Base-by-base conservation (phyloP, 345 rosid genomes). In the Acer negundo region DNA sequence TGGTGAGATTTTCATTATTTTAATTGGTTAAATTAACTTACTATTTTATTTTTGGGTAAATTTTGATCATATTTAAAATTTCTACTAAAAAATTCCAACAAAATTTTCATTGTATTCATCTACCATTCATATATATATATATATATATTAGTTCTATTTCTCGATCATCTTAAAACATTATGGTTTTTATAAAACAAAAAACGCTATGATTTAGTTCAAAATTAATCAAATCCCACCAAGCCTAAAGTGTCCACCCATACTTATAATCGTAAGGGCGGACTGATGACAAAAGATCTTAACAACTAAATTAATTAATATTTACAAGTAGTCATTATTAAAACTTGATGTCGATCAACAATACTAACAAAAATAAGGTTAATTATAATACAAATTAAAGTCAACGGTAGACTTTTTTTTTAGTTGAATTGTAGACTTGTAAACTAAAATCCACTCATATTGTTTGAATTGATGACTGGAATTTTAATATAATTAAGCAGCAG, bases 291-390 rank as follows among this genome's bases (percentile, higher is more conserved):
- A 53, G 58, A 53, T 16, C n/a, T 53, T 15, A 53, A 0, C n/a
- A 4, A 53, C n/a, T 53, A 0, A 16, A 53, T 2, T 53, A 59
- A 1, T 59, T 59, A 59, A 59, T 59, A 59, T 5, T 6, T 10
- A 59, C 63, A 59, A 20, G 7, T 59, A 17, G 22, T n/a, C 31
- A 59, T 20, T 17, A 20, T 44, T 40, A 62, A 62, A 59, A 62
- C 17, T 62, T 24, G 19, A 3, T 40, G 76, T 69, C 84, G 58
- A 73, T 80, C 59, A 70, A 66, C 46, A 68, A 7, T 35, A 38
- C 13, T 42, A 26, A 59, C 4, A 6, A 56, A 56, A 19, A 17
- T 31, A 62, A 26, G 26, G 35, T 26, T 49, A 13, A 49, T 13
- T 49, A 49, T 13, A 28, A 13, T 31, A 20, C 6, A 8, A 8